Percentiles rank a stretch among this genome's conserved stretches.
Evolutionary conservation across 768 basidiomycete species (phyloP).

Genomic region (Chalciporus pseudorubinellus): DNA sequence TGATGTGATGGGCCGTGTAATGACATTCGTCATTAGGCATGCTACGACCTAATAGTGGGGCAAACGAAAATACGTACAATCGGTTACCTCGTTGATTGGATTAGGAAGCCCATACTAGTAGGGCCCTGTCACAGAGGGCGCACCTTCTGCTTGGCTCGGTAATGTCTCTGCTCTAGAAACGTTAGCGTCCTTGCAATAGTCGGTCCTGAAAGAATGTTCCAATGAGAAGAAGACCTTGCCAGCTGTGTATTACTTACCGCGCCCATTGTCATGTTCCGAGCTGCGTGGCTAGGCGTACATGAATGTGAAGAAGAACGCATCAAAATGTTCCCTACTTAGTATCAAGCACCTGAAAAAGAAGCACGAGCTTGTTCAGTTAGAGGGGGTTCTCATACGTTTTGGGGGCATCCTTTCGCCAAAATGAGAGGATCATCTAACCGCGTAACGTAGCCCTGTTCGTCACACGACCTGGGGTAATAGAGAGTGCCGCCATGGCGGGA

Average conservation of each 20-base stretch:
- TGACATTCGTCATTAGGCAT: constrained; percentile 17
- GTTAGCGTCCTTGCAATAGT: constrained; percentile 6
- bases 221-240: constrained; percentile 3
- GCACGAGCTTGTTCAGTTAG: not conserved
- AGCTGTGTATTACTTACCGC: constrained; percentile 1
- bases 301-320: constrained; percentile 12
- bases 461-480: constrained; percentile 34
- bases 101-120: constrained; percentile 19
- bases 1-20: constrained; percentile 6
- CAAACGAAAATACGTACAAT: constrained; percentile 28
- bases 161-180: not conserved
- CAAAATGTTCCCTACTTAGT: not conserved
- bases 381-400: constrained; percentile 8
- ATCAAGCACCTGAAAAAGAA: constrained; percentile 8
- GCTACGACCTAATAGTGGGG: constrained; percentile 20
- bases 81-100: constrained; percentile 7
- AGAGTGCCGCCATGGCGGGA: constrained; percentile 20
- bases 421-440: constrained; percentile 9
- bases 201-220: constrained; percentile 1
- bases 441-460: constrained; percentile 7
- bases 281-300: not conserved
- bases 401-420: constrained; percentile 2
- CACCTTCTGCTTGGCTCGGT: constrained; percentile 1
- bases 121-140: constrained; percentile 2
- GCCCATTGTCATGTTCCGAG: constrained; percentile 1